Evolutionary conservation across 2,329 filamentous ascomycete species (phyloP), one percentile per base, ranked within the genome.

Genomic region (Claviceps fusiformis): DNA sequence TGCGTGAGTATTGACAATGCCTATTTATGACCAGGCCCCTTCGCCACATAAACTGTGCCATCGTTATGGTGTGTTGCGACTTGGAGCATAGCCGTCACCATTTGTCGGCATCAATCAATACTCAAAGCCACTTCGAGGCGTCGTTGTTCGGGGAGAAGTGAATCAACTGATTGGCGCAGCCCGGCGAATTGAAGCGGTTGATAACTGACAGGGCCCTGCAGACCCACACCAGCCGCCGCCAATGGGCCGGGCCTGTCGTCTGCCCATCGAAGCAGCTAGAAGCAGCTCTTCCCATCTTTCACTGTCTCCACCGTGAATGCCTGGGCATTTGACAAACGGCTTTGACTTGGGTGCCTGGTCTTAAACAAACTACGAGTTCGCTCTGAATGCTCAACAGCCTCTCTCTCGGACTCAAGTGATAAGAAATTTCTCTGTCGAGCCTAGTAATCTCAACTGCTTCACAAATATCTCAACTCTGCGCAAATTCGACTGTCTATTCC

Each of bases 181-280:
- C 11, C 2, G 11, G 37, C 37, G 37, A 39, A 39, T 39, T 2
- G 11, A 13, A 39, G 37, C 5, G 15, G 10, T 2, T 39, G n/a
- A 29, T 17, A 31, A 31, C 49, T 15, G 15, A 19, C 15, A 13
- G 3, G 47, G 29, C 13, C 27, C n/a, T 35, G 11, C 7, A 47
- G 60, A 55, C 55, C 59, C 59, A 59, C 59, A 62, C 54, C 55
- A 59, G 54, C 58, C 59, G 43, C 48, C 60, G 56, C 68, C 69
- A 70, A 70, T 71, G 46, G 41, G 56, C 59, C 53, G 57, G 58
- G 29, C 11, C 58, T 59, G 60, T 57, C 62, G 64, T 62, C 60
- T 54, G 53, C 63, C 66, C 24, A 70, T 73, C 71, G 70, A 73
- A 73, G 63, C 65, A 72, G 67, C 70, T 73, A 73, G 70, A 73